A percentile compares a stretch with the other conserved stretches of the same genome.
These are phyloP conservation scores for Candida oleophila DNA, from an alignment of 805 yeast genomes.

Conservation along the genomic window DNA sequence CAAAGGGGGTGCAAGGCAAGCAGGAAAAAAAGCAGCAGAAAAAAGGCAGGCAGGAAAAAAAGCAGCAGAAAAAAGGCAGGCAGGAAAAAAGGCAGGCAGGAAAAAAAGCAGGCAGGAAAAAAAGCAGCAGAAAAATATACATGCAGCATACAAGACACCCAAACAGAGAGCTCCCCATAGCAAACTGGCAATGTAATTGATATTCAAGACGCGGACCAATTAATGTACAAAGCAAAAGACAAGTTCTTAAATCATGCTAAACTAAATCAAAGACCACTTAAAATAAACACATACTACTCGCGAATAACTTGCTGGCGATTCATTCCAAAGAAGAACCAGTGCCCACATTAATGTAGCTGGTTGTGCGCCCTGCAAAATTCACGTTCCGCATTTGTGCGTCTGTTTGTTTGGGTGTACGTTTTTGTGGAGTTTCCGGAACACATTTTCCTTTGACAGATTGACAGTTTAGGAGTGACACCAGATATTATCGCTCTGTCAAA, in stretches of 20 bases:
- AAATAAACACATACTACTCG: no score
- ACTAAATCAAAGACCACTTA: no score
- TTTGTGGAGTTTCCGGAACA: conserved; percentile 3
- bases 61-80: background rate
- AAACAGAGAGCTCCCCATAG: no score
- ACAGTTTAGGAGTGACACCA: background rate
- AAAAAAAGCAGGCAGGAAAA: background rate
- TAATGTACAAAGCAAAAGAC: no score
- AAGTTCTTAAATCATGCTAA: no score
- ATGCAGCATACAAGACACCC: background rate
- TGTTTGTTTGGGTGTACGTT: background rate
- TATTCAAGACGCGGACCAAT: no score
- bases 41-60: background rate
- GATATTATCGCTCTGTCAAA: background rate
- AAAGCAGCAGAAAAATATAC: background rate
- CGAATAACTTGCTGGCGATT: no score
- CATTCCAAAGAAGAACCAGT: no score
- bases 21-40: background rate
- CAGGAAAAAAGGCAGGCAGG: background rate
- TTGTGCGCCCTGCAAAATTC: background rate
- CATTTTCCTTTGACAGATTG: background rate
- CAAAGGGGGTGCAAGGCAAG: no score
- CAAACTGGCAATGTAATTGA: no score
- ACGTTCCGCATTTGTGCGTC: background rate
- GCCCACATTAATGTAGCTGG: no score